Evolutionary conservation across 2,329 filamentous ascomycete species (phyloP).

Genomic region (Pseudonectria foliicola): DNA sequence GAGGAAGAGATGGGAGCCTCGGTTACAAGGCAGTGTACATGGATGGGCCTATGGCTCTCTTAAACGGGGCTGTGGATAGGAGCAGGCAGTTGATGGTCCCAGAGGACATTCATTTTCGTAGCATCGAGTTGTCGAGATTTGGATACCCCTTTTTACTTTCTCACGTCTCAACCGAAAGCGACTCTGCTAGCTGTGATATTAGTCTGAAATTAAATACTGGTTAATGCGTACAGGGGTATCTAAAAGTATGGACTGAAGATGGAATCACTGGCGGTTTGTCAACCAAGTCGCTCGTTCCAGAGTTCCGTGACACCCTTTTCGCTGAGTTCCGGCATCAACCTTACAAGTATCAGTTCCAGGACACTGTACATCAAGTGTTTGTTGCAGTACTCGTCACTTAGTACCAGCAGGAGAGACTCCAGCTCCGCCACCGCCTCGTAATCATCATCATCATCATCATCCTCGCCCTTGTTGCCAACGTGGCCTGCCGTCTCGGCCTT

Average conservation of each 20-base stretch:
- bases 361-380: conserved; percentile 82
- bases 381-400: conserved; percentile 82
- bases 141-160: no score
- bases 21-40: no score
- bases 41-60: no score
- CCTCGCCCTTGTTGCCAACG: conserved; percentile 13
- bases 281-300: conserved; percentile 61
- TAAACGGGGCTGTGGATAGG: no score
- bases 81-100: neutral
- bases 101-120: conserved; percentile 12
- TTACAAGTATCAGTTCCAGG: conserved; percentile 73
- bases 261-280: neutral
- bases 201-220: conserved; percentile 14
- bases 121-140: conserved; percentile 7
- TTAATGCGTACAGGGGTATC: conserved; percentile 4
- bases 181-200: conserved; percentile 1
- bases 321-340: conserved; percentile 75
- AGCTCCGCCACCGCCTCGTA: conserved; percentile 50
- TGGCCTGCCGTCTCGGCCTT: no score
- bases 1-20: neutral
- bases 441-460: conserved; percentile 16
- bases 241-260: neutral
- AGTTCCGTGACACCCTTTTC: conserved; percentile 65
- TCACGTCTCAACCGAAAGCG: neutral
- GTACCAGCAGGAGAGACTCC: conserved; percentile 62